Conservation (phyloP, 2,329 filamentous ascomycete species). For the Botrytis elliptica region DNA sequence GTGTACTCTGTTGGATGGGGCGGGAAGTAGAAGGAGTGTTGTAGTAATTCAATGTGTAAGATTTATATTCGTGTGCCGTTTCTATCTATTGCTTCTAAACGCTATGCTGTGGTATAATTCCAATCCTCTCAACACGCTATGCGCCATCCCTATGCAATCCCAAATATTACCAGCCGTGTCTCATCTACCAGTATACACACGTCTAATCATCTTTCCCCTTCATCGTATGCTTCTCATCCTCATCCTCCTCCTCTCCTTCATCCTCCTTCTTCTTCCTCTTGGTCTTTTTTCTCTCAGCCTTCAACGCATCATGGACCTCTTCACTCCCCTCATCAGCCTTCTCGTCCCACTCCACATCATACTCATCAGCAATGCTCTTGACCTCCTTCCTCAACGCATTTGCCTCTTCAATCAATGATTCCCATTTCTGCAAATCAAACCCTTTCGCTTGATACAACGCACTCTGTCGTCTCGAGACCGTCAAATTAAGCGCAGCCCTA, state of each 20-base stretch:
- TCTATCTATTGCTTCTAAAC: not conserved
- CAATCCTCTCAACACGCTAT: not conserved
- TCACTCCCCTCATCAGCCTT: slow-evolving; percentile 68
- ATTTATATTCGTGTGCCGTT: not conserved
- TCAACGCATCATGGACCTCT: slow-evolving; percentile 57
- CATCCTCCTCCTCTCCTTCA: slow-evolving; percentile 40
- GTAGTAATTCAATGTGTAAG: not conserved
- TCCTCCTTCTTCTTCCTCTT: slow-evolving; percentile 42
- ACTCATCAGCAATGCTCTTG: slow-evolving; percentile 76
- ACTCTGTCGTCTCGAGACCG: slow-evolving; percentile 74
- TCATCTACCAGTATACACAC: not conserved
- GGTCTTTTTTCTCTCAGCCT: slow-evolving; percentile 47
- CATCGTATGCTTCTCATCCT: slow-evolving; percentile 4
- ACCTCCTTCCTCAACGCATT: slow-evolving; percentile 78
- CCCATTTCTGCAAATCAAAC: slow-evolving; percentile 77
- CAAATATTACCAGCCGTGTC: not conserved
- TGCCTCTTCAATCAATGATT: slow-evolving; percentile 73
- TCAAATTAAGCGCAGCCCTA: slow-evolving; percentile 81
- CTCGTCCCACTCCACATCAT: slow-evolving; percentile 89
- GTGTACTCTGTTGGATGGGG: not conserved
- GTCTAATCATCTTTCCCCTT: not conserved
- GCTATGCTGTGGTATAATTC: slow-evolving; percentile 14
- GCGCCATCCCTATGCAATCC: not conserved
- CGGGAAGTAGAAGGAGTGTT: not conserved
- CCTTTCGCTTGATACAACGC: slow-evolving; percentile 73